Base-by-base conservation (phyloP, 257 asterid species). In the Dorcoceras hygrometricum region DNA sequence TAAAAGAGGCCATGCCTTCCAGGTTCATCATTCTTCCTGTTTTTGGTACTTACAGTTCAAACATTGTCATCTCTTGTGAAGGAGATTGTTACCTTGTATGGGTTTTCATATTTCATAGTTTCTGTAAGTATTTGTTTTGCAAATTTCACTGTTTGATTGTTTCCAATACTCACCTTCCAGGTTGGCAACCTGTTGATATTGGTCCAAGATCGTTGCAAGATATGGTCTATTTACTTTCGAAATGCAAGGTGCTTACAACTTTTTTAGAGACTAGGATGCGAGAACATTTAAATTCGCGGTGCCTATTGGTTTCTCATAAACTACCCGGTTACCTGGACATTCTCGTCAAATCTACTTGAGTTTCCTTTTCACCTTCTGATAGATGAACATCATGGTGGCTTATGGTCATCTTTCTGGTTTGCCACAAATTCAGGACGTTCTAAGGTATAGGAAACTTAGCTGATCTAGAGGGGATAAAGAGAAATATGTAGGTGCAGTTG, bases 111-210 rank as follows among this genome's bases (percentile, higher is more conserved):
- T 66, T 32, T 54, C 19, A 19, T 10, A 19, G 34, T 60, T 24
- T n/a, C 67, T 28, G 20, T 59, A 10, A n/a, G 58, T 59, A 28
- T 36, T 65, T 68, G 20, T 53, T 29, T 43, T 14, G n/a, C 19
- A 62, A 36, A 2, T 54, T 55, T 72, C 31, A 73, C 61, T 48
- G 46, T 72, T 29, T 61, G 14, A 50, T 57, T 16, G 54, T 32
- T 22, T 36, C 50, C 65, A 18, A 14, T 43, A 8, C 53, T 23
- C 66, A 28, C 59, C 22, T 74, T 78, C 46, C 75, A 90, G 99
- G 89, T 73, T 90, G 94, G 96, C 82, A 70, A 77, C 95, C 99
- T 54, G 79, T 81, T 78, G 99, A 93, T 78, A 76, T 93, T 72
- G 99, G 99, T 72, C 95, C 96, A 46, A 70, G 67, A 57, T 86